Evolutionary conservation across 305 asterid genomes (phyloP).

Genomic region (Fraxinus albicans): DNA sequence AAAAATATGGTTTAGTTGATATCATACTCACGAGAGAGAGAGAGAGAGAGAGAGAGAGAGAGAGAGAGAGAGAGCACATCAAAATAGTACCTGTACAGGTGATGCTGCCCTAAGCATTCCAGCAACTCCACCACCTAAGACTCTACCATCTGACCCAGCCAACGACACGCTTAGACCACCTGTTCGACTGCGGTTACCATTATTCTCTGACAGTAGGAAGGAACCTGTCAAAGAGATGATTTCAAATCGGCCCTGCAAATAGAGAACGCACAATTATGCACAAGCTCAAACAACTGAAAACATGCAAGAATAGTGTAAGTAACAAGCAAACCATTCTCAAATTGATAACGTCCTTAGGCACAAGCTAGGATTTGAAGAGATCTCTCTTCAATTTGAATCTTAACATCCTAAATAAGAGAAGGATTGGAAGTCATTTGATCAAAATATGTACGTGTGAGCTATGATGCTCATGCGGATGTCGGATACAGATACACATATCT

Average conservation of each 20-base stretch:
- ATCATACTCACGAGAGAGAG: background rate
- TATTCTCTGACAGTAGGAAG: constrained; percentile 54
- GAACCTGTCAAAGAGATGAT: constrained; percentile 89
- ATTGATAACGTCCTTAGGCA: background rate
- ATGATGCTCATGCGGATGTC: too few relatives aligned
- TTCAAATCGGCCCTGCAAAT: constrained; percentile 80
- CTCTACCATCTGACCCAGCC: constrained; percentile 83
- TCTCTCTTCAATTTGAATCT: background rate
- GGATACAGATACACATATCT: too few relatives aligned
- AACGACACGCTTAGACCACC: constrained; percentile 67
- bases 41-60: background rate
- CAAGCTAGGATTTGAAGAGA: background rate
- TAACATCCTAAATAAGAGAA: background rate
- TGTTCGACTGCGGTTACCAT: constrained; percentile 46
- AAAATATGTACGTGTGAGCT: background rate
- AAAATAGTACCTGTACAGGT: constrained; percentile 67
- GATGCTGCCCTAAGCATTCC: constrained; percentile 84
- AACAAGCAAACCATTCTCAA: background rate
- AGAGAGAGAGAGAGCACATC: background rate
- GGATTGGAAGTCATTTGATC: background rate
- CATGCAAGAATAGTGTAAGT: background rate
- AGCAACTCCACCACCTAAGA: constrained; percentile 87
- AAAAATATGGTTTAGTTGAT: background rate
- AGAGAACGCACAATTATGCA: constrained; percentile 12
- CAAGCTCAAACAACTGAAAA: constrained; percentile 2